A percentile compares a stretch with the other conserved stretches of the same genome.
These are phyloP conservation scores for Aspergillus conjunctus DNA, from an alignment of 495 filamentous ascomycete species.

Conservation along the genomic window DNA sequence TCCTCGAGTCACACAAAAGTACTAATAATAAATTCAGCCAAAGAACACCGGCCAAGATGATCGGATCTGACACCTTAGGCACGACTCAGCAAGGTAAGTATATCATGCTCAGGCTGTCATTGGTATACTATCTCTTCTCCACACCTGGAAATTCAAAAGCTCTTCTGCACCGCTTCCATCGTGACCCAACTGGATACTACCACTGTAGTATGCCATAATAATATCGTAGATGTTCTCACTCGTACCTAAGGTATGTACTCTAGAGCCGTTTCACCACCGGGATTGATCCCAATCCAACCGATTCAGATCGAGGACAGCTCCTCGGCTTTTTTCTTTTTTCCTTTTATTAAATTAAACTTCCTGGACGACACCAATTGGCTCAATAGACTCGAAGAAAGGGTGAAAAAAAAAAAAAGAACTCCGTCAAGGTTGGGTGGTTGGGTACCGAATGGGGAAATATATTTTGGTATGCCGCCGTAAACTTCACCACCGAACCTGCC, in stretches of 20 bases:
- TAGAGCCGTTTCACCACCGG: constrained; percentile 1
- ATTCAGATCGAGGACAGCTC: neutral
- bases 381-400: neutral
- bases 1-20: neutral
- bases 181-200: no score
- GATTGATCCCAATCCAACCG: constrained; percentile 10
- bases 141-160: no score
- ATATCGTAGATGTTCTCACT: no score
- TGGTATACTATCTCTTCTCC: no score
- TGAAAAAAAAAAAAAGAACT: no score
- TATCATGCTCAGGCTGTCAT: no score
- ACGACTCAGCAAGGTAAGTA: no score
- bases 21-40: neutral
- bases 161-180: no score
- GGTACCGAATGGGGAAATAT: neutral
- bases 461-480: neutral
- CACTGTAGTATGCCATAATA: no score
- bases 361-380: neutral
- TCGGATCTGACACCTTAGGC: constrained; percentile 1
- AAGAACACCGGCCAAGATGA: neutral
- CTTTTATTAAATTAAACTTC: neutral
- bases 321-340: neutral
- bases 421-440: neutral
- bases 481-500: no score
- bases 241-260: neutral